Evolutionary conservation across 192 early-diverging fungal species (phyloP), one percentile per base, ranked within the genome.

Genomic region (Linnemannia schmuckeri): DNA sequence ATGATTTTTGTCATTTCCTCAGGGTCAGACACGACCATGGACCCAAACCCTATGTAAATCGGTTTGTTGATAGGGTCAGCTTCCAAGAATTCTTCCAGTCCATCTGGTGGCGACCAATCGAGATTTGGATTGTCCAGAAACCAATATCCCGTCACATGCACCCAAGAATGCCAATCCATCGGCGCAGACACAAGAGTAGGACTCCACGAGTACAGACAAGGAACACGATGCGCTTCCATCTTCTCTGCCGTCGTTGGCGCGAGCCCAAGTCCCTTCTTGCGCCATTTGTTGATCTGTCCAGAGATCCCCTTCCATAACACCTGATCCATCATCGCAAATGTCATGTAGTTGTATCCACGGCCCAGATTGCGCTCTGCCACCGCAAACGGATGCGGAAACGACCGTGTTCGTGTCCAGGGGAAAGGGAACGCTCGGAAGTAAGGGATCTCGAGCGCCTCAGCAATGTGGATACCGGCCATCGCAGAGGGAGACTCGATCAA

Each of bases 31-130:
- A 94, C 94, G 44, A 95, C 91, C 76, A 96, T 96, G 40, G 92
- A 93, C 27, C 95, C 95, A 83, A 95, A 95, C 6, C 94, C 95
- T 76, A 96, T 95, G 80, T 96, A 96, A 15, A 96, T 84, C 0
- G 91, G 88, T 41, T 88, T 76, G 54, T 80, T 76, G 4, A 63
- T 57, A 49, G 54, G 88, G 72, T 89, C 76, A 4, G 76, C 82
- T 22, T 90, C 76, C 57, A 96, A 72, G 76, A 96, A 96, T 27
- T 80, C 85, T 4, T 86, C 68, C 6, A 96, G 72, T 27, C 81
- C 79, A 24, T 82, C 61, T 35, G 91, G 90, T 17, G 93, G 91
- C 49, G 86, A 80, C 89, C 92, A 96, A 24, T 85, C 89, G 18
- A 83, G 79, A 63, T 94, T 85, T 12, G 94, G 90, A 68, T 91